Conservation (phyloP, 1,284 basidiomycete genomes). For the Malassezia cuniculi region DNA sequence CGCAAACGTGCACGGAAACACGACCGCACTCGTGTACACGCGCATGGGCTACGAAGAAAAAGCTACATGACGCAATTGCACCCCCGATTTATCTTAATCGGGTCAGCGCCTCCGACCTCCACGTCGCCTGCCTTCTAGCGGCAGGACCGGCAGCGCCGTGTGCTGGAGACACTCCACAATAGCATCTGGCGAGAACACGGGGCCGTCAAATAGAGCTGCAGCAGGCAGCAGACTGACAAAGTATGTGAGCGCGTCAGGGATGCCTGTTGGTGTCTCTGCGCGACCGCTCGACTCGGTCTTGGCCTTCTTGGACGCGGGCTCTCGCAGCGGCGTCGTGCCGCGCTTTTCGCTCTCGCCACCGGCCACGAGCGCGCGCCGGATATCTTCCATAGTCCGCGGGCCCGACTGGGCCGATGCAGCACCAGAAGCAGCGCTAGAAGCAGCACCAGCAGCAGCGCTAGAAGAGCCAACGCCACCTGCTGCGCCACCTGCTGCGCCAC, state of each 20-base stretch:
- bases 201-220: conserved; percentile 9
- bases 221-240: conserved; percentile 11
- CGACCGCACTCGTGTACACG: conserved; percentile 2
- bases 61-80: not conserved
- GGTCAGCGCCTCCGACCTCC: not conserved
- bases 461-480: too few species aligned
- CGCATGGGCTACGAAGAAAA: too few species aligned
- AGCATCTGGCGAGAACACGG: conserved; percentile 4
- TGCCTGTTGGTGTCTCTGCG: too few species aligned
- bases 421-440: conserved; percentile 1
- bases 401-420: too few species aligned
- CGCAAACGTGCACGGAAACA: conserved; percentile 12
- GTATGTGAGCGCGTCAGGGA: conserved; percentile 13
- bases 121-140: not conserved
- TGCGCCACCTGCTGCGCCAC: too few species aligned
- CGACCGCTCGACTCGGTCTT: too few species aligned
- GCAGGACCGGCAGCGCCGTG: conserved; percentile 4
- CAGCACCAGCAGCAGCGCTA: conserved; percentile 2
- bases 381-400: too few species aligned
- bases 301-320: too few species aligned
- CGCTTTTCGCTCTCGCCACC: too few species aligned
- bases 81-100: conserved; percentile 1
- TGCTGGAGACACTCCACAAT: conserved; percentile 10
- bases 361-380: too few species aligned
- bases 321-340: too few species aligned